phyloP scores from a whole-genome alignment of 148 eudicot species.

The Diospyros kaki region DNA sequence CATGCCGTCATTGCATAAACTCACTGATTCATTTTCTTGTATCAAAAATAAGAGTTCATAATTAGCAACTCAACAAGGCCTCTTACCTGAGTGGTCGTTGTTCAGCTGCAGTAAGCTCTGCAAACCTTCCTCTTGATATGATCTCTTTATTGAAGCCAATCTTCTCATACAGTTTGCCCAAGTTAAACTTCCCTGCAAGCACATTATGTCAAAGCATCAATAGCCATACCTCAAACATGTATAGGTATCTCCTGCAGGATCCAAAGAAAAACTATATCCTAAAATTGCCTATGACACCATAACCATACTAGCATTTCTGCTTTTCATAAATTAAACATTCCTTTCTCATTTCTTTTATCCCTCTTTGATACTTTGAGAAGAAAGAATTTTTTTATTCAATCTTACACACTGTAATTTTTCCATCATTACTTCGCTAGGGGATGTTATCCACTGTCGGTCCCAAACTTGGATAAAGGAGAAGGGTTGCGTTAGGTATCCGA shows the following conservation, averaged over 20 bases:
- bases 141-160: slow-evolving; percentile 93
- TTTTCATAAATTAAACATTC: background rate
- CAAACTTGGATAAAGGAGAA: too few relatives aligned
- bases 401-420: too few relatives aligned
- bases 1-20: background rate
- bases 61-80: background rate
- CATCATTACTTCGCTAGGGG: too few relatives aligned
- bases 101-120: slow-evolving; percentile 90
- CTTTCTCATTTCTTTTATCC: background rate
- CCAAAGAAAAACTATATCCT: background rate
- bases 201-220: slow-evolving; percentile 6
- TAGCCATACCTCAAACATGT: background rate
- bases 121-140: slow-evolving; percentile 82
- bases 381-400: too few relatives aligned
- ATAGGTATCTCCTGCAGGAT: background rate
- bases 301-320: background rate
- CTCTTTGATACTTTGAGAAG: background rate
- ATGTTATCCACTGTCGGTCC: too few relatives aligned
- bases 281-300: background rate
- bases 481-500: too few relatives aligned
- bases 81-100: slow-evolving; percentile 84
- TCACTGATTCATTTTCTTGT: background rate
- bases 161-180: slow-evolving; percentile 75
- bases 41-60: background rate
- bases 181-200: slow-evolving; percentile 64